These are phyloP conservation scores for Diphasiastrum complanatum DNA, from an alignment of 83 land plant species.

Conservation along the genomic window DNA sequence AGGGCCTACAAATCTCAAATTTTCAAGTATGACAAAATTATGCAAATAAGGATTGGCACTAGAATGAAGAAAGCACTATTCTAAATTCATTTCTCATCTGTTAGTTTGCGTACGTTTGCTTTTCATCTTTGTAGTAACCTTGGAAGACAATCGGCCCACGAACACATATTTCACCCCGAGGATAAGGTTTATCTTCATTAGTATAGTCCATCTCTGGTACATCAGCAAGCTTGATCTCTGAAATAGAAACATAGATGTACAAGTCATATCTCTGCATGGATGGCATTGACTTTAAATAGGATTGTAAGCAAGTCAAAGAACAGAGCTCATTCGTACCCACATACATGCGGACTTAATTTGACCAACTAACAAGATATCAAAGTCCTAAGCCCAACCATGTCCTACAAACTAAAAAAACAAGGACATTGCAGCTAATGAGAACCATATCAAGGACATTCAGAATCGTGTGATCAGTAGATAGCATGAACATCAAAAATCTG, in stretches of 20 bases:
- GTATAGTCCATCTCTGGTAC: conserved; percentile 8
- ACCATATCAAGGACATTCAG: too few relatives aligned
- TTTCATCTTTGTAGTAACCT: conserved; percentile 6
- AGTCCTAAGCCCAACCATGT: background rate
- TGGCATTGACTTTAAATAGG: too few relatives aligned
- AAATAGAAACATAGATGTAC: background rate
- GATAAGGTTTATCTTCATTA: conserved; percentile 1
- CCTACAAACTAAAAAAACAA: conserved; percentile 2
- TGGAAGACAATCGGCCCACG: background rate
- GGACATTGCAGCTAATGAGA: too few relatives aligned
- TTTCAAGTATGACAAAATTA: too few relatives aligned
- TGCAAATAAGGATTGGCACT: too few relatives aligned
- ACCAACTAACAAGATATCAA: background rate
- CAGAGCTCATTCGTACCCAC: background rate
- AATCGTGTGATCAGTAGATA: too few relatives aligned
- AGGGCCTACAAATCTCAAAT: too few relatives aligned
- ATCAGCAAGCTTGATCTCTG: conserved; percentile 5
- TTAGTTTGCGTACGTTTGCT: background rate
- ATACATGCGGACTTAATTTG: conserved; percentile 3
- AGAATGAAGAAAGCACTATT: too few relatives aligned
- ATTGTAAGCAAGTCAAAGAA: background rate
- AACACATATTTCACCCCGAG: conserved; percentile 6
- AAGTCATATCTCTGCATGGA: background rate
- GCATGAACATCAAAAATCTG: too few relatives aligned
- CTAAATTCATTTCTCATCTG: too few relatives aligned